Conservation (phyloP, 2,329 filamentous ascomycete species). For the Xylariaceae sp. region DNA sequence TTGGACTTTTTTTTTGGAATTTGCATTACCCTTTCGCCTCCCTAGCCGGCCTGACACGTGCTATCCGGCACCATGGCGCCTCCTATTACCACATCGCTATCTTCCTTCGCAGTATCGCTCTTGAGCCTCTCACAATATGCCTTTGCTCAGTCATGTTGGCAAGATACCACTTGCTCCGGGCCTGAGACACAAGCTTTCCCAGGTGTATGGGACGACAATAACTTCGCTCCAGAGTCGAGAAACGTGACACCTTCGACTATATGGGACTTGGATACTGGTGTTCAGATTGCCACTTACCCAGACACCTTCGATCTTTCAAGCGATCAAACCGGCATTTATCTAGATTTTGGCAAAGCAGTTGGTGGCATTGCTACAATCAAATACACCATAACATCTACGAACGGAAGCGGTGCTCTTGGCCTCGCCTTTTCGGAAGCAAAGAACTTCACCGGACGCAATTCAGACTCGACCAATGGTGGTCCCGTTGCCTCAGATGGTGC, state of each 20-base stretch:
- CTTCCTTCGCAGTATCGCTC: conserved; percentile 3
- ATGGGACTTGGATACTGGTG: conserved; percentile 24
- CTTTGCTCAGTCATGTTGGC: conserved; percentile 45
- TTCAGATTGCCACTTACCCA: conserved; percentile 13
- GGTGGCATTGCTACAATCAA: conserved; percentile 27
- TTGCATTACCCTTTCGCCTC: background rate
- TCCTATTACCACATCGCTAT: conserved; percentile 1
- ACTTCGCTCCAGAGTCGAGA: conserved; percentile 51
- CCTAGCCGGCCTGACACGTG: background rate
- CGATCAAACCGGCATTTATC: conserved; percentile 16
- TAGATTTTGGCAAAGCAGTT: conserved; percentile 28
- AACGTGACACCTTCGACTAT: conserved; percentile 44
- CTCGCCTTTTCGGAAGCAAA: conserved; percentile 41
- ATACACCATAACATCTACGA: conserved; percentile 19
- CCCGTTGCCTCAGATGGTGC: conserved; percentile 33
- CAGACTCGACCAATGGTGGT: conserved; percentile 37
- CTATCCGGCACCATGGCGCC: conserved; percentile 13
- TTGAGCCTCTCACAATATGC: conserved; percentile 4
- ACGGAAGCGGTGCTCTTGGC: conserved; percentile 32
- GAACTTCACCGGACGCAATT: conserved; percentile 38
- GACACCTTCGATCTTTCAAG: conserved; percentile 12
- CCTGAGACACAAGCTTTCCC: conserved; percentile 48
- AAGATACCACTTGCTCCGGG: conserved; percentile 49
- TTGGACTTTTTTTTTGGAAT: background rate
- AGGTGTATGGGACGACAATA: conserved; percentile 55